Evolutionary conservation across 305 asterid species (phyloP), one percentile per base, ranked within the genome.

Genomic region (Ilex paraguariensis): DNA sequence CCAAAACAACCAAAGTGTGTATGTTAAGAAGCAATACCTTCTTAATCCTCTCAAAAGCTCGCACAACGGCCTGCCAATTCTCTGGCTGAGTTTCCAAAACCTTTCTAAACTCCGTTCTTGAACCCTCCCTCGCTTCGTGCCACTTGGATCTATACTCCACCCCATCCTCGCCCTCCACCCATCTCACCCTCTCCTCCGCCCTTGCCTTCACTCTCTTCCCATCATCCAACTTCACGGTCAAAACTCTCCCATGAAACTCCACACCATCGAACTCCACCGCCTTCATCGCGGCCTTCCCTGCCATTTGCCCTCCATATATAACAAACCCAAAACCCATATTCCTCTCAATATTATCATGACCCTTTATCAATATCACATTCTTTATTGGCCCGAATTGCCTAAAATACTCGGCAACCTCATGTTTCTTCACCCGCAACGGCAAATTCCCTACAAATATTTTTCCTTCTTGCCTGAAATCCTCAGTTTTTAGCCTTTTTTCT

Each of bases 241-340:
- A 78, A 17, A 77, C 81, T 70, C 95, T 85, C 63, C 99, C 99
- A 63, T 86, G 96, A 77, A 93, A 93, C 74, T 93, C 98, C 62
- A 93, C 77, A 52, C 98, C 98, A 74, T 93, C 98, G 73, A 90
- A 90, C 76, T 93, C 98, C 62, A 87, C 95, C 36, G 98, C 97
- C 82, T 87, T 90, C 83, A 83, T 77, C 8, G 99, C 99, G 42
- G 95, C 84, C 83, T 84, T 86, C 65, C 86, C 96, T 0, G 97
- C 97, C 44, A 73, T 75, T 14, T 68, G 28, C 64, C 95, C 97
- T 28, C 77, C 83, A 62, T 82, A 93, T 40, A 87, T 75, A 70
- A 93, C 96, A 74, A 93, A 93, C 61, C 97, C 99, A 77, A 84
- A 93, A 14, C 99, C 99, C 91, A 84, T 83, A 70, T 93, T 93